Base-by-base conservation (phyloP, 768 basidiomycete genomes). In the Pleurotus cornucopiae region DNA sequence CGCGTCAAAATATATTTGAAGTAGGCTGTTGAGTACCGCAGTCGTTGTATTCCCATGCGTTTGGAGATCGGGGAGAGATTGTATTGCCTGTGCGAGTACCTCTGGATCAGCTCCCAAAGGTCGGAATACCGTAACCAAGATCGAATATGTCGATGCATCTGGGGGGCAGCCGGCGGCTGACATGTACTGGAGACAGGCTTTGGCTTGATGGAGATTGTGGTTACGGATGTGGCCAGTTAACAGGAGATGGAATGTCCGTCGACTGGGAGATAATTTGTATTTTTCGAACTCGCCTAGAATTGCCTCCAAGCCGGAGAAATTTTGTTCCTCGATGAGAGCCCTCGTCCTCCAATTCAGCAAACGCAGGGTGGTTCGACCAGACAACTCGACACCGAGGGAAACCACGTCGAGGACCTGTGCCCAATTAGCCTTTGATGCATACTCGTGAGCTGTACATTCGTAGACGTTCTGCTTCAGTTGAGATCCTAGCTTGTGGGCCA, bases 291-390 rank as follows among this genome's bases (percentile, higher is more conserved):
- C 76, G 23, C 73, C 64, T 44, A 87, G 67, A 2, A 80, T 72
- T 40, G 63, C 65, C 57, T 74, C 68, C 21, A 91, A 69, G 5
- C 63, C 64, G 21, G 67, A 64, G 61, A 78, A 88, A 26, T 76
- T 69, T 55, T 78, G 71, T 4, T 70, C 72, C 66, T 89, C 85
- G 56, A 85, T 67, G 40, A 83, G 63, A 1, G 88, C 85, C 38
- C 82, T 80, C 6, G 79, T 72, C 47, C 81, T 80, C 88, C 88
- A 91, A 65, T 92, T 84, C 58, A 92, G 75, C 20, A 91, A 72
- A 30, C 82, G 78, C 26, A 69, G 60, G 2, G 82, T 84, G 2
- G 77, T 74, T 52, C 70, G 72, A 43, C 79, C 78, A 13, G 76
- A 73, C 18, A 83, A 78, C 37, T 71, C 65, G 59, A 71, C 73